These are phyloP conservation scores for Pythium periplocum DNA, from an alignment of 352 stramenopile genomes.

Conservation along the genomic window DNA sequence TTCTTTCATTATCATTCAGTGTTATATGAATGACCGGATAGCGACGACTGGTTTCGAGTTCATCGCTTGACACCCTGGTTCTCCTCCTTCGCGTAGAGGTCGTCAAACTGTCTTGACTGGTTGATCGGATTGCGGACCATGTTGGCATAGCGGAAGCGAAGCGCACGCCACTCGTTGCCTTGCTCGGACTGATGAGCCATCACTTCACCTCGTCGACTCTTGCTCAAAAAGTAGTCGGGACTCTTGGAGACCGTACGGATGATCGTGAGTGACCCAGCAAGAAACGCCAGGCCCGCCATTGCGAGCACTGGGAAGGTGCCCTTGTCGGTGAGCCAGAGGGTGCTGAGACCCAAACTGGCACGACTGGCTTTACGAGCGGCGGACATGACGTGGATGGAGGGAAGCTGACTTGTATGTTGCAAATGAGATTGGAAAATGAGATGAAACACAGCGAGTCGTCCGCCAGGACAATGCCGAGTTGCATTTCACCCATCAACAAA, in stretches of 20 bases:
- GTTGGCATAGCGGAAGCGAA: constrained; percentile 37
- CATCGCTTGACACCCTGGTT: constrained; percentile 35
- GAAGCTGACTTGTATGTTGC: too few species aligned
- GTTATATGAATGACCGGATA: too few species aligned
- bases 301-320: constrained; percentile 6
- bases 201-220: constrained; percentile 19
- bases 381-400: not conserved
- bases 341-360: constrained; percentile 3
- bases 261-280: too few species aligned
- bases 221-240: constrained; percentile 22
- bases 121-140: constrained; percentile 43
- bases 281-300: constrained; percentile 1
- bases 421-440: too few species aligned
- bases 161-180: constrained; percentile 24
- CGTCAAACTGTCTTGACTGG: constrained; percentile 47
- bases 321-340: constrained; percentile 9
- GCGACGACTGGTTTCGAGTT: not conserved
- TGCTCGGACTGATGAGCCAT: constrained; percentile 23
- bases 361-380: constrained; percentile 5
- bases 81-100: constrained; percentile 35
- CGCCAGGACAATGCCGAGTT: too few species aligned
- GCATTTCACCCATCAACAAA: too few species aligned
- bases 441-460: too few species aligned
- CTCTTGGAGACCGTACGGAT: too few species aligned
- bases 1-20: too few species aligned